phyloP scores from a whole-genome alignment of 73 alveolate species.

The Blepharisma japonicum region DNA sequence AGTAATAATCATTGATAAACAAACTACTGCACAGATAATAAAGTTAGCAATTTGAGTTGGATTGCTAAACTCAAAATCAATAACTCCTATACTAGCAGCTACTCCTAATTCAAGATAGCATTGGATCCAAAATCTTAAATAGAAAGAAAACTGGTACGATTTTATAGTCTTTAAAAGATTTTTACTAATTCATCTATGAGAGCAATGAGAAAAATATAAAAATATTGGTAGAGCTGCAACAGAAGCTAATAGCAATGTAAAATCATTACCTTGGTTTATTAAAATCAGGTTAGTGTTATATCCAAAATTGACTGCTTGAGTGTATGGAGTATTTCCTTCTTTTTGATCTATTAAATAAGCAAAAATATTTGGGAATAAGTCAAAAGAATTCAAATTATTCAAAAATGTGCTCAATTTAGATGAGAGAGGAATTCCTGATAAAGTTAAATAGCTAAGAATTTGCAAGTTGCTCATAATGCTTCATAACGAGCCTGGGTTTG shows the following conservation, averaged over 20 bases:
- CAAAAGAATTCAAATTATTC: not conserved
- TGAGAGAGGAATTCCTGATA: not conserved
- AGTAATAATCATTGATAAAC: not conserved
- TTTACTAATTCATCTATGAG: not conserved
- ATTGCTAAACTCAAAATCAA: not conserved
- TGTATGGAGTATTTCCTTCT: not conserved
- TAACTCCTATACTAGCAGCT: not conserved
- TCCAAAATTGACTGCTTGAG: not conserved
- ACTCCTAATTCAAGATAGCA: not conserved
- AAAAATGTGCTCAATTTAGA: not conserved
- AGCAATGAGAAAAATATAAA: not conserved
- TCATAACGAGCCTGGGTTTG: conserved; percentile 1
- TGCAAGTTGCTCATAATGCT: not conserved
- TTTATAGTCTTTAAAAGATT: not conserved
- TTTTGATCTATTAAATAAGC: not conserved
- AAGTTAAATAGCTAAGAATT: not conserved
- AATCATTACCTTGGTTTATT: not conserved
- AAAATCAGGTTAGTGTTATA: not conserved
- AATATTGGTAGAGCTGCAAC: not conserved
- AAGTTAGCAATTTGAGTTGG: not conserved
- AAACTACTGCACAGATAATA: not conserved
- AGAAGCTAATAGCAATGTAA: too few relatives aligned
- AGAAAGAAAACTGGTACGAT: not conserved
- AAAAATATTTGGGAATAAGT: not conserved
- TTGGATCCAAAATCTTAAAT: not conserved